phyloP scores from a whole-genome alignment of 1,284 basidiomycete genomes.

The Puccinia novopanici region DNA sequence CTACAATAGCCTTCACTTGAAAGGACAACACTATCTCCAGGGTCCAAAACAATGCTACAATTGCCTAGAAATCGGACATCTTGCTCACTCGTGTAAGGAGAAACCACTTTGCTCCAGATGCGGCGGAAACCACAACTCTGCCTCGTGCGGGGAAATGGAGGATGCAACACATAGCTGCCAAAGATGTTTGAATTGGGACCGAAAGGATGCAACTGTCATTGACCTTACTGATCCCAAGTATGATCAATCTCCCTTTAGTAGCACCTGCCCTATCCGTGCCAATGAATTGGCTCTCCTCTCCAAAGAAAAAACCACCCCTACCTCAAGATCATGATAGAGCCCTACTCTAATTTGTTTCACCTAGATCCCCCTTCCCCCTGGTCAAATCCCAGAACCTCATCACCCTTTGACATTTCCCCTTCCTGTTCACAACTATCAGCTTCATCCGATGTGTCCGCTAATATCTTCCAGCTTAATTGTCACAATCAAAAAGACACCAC shows the following conservation, averaged over 20 bases:
- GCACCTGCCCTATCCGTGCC: not conserved
- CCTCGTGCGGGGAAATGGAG: not conserved
- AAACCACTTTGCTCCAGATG: not conserved
- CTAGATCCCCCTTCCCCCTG: not conserved
- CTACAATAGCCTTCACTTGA: too few relatives aligned
- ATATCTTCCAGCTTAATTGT: too few relatives aligned
- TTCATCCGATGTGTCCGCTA: conserved; percentile 14
- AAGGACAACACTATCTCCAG: not conserved
- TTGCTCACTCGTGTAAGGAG: too few relatives aligned
- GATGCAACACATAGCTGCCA: conserved; percentile 1
- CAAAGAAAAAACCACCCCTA: not conserved
- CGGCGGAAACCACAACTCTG: conserved; percentile 2
- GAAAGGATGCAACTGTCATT: not conserved
- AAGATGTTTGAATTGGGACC: not conserved
- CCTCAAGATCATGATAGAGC: not conserved
- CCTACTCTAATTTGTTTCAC: too few relatives aligned
- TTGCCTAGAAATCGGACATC: not conserved
- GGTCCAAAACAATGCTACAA: conserved; percentile 16
- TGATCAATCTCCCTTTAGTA: conserved; percentile 4
- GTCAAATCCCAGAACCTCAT: too few relatives aligned
- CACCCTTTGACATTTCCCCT: not conserved
- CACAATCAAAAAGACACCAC: conserved; percentile 1
- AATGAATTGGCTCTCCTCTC: too few relatives aligned
- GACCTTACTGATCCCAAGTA: conserved; percentile 3
- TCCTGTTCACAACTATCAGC: not conserved